Evolutionary conservation across 768 basidiomycete species (phyloP).

Genomic region (Tylopilus sp.): DNA sequence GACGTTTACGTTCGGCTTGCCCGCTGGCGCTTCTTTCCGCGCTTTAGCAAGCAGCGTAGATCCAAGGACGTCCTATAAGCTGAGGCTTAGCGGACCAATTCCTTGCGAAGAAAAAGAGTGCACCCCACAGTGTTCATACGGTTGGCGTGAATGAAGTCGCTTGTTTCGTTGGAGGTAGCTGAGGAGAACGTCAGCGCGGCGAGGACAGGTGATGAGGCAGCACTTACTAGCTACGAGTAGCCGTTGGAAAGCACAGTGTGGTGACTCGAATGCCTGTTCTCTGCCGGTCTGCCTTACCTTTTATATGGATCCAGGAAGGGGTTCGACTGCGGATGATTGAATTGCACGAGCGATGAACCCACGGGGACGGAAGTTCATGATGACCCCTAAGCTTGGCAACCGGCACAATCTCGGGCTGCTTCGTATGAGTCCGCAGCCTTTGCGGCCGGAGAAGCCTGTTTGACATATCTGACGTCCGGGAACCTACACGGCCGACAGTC

Average conservation of each 20-base stretch:
- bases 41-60: background rate
- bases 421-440: no score
- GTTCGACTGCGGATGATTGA: no score
- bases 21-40: background rate
- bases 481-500: background rate
- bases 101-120: background rate
- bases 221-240: background rate
- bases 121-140: slow-evolving; percentile 9
- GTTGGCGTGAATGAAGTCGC: background rate
- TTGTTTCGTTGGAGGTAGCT: background rate
- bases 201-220: background rate
- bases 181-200: background rate
- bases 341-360: background rate
- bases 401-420: no score
- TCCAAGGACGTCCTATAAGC: background rate
- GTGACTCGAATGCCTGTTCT: background rate
- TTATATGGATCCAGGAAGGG: no score
- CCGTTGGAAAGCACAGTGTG: background rate
- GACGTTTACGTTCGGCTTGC: slow-evolving; percentile 1
- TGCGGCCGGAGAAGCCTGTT: no score
- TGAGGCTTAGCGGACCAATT: background rate
- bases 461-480: no score
- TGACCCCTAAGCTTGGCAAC: background rate
- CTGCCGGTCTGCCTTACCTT: background rate
- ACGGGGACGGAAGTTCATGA: background rate